These are phyloP conservation scores for Capsicum rhomboideum DNA, from an alignment of 257 asterid genomes.

Conservation along the genomic window DNA sequence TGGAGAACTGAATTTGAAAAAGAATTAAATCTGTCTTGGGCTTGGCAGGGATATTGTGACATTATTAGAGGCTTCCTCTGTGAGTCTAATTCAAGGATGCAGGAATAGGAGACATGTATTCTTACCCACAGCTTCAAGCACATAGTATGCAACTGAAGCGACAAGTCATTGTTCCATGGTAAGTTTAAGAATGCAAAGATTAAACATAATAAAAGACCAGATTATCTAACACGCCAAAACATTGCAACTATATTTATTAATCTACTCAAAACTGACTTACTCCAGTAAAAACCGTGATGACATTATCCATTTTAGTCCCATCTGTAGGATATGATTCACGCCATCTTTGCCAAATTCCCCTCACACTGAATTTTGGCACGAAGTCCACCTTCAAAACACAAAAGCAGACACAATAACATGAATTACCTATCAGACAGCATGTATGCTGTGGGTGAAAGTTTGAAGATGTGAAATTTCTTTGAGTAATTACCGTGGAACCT, in stretches of 20 bases:
- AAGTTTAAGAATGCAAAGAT: neutral
- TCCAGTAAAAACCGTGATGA: slow-evolving; percentile 86
- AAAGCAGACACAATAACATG: neutral
- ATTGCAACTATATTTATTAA: neutral
- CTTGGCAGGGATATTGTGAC: neutral
- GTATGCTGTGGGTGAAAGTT: neutral
- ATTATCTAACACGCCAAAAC: neutral
- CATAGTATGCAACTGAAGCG: neutral
- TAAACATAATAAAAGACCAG: neutral
- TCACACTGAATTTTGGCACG: slow-evolving; percentile 91
- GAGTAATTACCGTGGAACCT: slow-evolving; percentile 48
- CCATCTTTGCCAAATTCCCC: slow-evolving; percentile 99
- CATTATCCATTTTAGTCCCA: slow-evolving; percentile 47
- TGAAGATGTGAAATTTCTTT: neutral
- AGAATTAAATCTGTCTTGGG: no score
- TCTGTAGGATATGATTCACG: slow-evolving; percentile 72
- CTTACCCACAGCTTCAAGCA: neutral
- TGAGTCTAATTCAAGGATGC: neutral
- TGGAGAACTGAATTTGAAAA: no score
- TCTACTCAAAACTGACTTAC: slow-evolving; percentile 32
- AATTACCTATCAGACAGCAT: neutral
- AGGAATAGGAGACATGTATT: neutral
- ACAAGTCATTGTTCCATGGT: neutral
- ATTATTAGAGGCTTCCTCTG: neutral
- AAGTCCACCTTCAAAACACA: slow-evolving; percentile 56